Conservation (phyloP, 2,329 filamentous ascomycete species). For the Zarea fungicola region DNA sequence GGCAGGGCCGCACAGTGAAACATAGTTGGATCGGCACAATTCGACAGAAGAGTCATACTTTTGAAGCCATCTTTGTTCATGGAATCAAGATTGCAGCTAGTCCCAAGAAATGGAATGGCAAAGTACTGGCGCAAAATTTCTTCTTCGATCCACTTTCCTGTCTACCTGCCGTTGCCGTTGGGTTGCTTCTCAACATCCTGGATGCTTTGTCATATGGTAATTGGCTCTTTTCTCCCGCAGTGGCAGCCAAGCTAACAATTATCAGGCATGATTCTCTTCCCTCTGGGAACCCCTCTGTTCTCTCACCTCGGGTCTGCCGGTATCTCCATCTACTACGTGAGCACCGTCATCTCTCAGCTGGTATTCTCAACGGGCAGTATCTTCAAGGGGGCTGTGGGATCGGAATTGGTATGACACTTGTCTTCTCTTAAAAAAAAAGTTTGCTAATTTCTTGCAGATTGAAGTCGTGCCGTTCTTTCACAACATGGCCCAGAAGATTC, state of each 20-base stretch:
- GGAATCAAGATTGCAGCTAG: slow-evolving; percentile 39
- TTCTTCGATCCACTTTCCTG: slow-evolving; percentile 64
- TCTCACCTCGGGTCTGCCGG: slow-evolving; percentile 82
- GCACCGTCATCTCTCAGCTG: slow-evolving; percentile 89
- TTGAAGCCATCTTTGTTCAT: slow-evolving; percentile 27
- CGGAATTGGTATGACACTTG: slow-evolving; percentile 89
- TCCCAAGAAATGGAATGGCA: slow-evolving; percentile 68
- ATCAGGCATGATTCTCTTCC: slow-evolving; percentile 85
- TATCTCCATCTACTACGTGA: slow-evolving; percentile 98
- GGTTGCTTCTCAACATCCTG: slow-evolving; percentile 83
- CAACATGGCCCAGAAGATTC: slow-evolving; percentile 91
- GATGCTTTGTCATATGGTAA: slow-evolving; percentile 94
- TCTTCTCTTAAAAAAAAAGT: too few relatives aligned
- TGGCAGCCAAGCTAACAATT: slow-evolving; percentile 29
- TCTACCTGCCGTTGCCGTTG: slow-evolving; percentile 81
- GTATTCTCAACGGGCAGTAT: slow-evolving; percentile 83
- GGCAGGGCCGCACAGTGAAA: slow-evolving; percentile 37
- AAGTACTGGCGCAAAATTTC: slow-evolving; percentile 56
- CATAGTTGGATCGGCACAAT: slow-evolving; percentile 32
- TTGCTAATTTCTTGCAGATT: slow-evolving; percentile 49
- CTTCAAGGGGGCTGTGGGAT: slow-evolving; percentile 87
- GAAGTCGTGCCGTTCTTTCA: slow-evolving; percentile 99
- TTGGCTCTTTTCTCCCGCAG: too few relatives aligned
- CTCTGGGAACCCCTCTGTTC: slow-evolving; percentile 81
- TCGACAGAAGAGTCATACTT: slow-evolving; percentile 25